Conservation (phyloP, 768 basidiomycete species). For the Russula virescens region DNA sequence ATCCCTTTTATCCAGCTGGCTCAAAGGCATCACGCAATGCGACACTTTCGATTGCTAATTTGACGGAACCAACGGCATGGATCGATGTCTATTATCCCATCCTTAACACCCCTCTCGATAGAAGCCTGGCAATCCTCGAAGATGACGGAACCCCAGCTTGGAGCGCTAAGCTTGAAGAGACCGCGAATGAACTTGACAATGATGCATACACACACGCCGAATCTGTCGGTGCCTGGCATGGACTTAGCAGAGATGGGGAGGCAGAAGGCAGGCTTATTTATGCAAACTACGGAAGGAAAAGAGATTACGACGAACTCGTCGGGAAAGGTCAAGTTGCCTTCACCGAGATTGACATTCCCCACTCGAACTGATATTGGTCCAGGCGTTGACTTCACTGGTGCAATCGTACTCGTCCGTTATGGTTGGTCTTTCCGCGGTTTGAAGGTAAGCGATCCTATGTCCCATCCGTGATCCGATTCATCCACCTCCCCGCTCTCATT, state of each 20-base stretch:
- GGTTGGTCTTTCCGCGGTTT: constrained; percentile 77
- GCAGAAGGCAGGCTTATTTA: constrained; percentile 68
- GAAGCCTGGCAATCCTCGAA: constrained; percentile 59
- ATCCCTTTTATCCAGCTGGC: constrained; percentile 68
- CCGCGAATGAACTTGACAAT: constrained; percentile 67
- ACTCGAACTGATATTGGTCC: constrained; percentile 14
- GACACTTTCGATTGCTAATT: constrained; percentile 46
- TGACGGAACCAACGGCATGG: constrained; percentile 60
- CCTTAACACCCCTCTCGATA: constrained; percentile 70
- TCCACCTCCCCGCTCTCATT: not conserved
- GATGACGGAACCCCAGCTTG: constrained; percentile 50
- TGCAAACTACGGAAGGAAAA: constrained; percentile 73
- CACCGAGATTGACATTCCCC: not conserved
- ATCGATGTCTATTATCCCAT: constrained; percentile 86
- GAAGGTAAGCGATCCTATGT: constrained; percentile 47
- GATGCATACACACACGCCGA: constrained; percentile 63
- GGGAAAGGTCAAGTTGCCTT: constrained; percentile 37
- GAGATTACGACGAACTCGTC: constrained; percentile 65
- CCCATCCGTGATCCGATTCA: not conserved
- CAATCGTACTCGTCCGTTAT: constrained; percentile 75
- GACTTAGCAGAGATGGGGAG: constrained; percentile 70
- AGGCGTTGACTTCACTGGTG: constrained; percentile 71
- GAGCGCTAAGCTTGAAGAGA: constrained; percentile 69
- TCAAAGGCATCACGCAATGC: constrained; percentile 59
- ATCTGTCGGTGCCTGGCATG: constrained; percentile 80